Base-by-base conservation (phyloP, 1,139 yeast genomes). In the Debaryomycetaceae sp. region DNA sequence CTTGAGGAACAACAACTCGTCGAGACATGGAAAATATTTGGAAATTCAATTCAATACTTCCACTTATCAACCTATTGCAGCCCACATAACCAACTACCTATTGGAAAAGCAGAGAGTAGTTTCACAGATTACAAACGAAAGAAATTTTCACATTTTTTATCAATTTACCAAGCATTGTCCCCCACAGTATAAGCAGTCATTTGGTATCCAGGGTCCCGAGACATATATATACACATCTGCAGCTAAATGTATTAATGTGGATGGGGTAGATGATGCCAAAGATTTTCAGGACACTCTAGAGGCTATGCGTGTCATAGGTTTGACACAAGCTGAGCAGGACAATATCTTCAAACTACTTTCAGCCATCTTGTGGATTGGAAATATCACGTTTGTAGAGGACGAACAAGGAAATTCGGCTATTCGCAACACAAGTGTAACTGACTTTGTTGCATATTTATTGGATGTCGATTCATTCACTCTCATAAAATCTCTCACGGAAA, bases 81-180 rank as follows among this genome's bases (percentile, higher is more conserved):
- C 97, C 42, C 93, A 90, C 62, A 91, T 95, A 58, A 95, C 98
- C 50, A 95, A 95, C 65, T 95, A 95, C 64, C 71, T 95, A 54
- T 74, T 95, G 52, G 99, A 95, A 60, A 95, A 93, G 63, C 96
- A 89, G 64, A 79, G 99, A 63, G 97, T 95, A 33, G 99, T 95
- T 11, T 83, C 93, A 17, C 99, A 95, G 65, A 88, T 91, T 56
- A 76, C 81, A 52, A 84, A 87, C 57, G 99, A 95, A 71, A 81
- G 99, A 63, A 93, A 93, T 62, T 95, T 93, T 72, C 99, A 95
- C 65, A 95, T 95, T 47, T 95, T 95, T 64, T 95, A 95, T 62
- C 99, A 95, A 68, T 85, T 88, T 63, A 87, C 98, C 14, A 95
- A 93, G 62, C 88, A 88, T 51, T 96, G 97, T 13, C 82, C 91